phyloP scores from a whole-genome alignment of 2,329 filamentous ascomycete genomes.

The Botrytis paeoniae region DNA sequence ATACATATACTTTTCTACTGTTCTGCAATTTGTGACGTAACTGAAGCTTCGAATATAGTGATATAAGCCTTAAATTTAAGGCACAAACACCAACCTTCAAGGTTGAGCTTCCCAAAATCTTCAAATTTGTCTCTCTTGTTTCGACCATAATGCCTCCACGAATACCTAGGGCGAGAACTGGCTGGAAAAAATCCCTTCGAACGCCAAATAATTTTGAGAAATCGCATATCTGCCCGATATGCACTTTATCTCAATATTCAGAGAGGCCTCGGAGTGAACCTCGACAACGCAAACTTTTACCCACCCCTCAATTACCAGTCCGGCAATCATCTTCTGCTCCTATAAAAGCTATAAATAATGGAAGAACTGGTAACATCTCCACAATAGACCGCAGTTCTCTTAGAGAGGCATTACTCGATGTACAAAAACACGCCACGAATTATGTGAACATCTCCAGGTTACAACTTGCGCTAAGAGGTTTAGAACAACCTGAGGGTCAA shows the following conservation, averaged over 20 bases:
- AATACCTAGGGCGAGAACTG: conserved; percentile 30
- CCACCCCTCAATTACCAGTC: conserved; percentile 17
- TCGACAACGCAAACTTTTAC: conserved; percentile 16
- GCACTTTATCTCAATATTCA: conserved; percentile 24
- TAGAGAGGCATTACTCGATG: conserved; percentile 49
- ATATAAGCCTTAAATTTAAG: conserved; percentile 18
- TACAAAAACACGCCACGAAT: conserved; percentile 59
- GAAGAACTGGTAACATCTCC: neutral
- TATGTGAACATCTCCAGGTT: conserved; percentile 67
- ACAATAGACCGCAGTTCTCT: conserved; percentile 27
- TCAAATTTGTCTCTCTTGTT: conserved; percentile 20
- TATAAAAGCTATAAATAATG: conserved; percentile 4
- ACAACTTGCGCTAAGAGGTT: conserved; percentile 66
- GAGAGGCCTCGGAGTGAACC: conserved; percentile 15
- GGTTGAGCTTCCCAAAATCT: conserved; percentile 19
- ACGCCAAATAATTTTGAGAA: conserved; percentile 18
- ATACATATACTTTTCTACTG: neutral
- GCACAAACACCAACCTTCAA: neutral
- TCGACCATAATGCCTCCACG: conserved; percentile 37
- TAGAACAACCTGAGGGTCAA: conserved; percentile 53
- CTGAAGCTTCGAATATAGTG: neutral
- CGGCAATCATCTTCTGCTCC: conserved; percentile 22
- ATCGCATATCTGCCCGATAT: conserved; percentile 32
- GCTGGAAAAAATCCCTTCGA: conserved; percentile 22
- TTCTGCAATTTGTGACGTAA: conserved; percentile 9